Percentiles rank a stretch among this genome's conserved stretches.
Evolutionary conservation across 306 rosid species (phyloP).

Genomic region (Adenanthera pavonina): DNA sequence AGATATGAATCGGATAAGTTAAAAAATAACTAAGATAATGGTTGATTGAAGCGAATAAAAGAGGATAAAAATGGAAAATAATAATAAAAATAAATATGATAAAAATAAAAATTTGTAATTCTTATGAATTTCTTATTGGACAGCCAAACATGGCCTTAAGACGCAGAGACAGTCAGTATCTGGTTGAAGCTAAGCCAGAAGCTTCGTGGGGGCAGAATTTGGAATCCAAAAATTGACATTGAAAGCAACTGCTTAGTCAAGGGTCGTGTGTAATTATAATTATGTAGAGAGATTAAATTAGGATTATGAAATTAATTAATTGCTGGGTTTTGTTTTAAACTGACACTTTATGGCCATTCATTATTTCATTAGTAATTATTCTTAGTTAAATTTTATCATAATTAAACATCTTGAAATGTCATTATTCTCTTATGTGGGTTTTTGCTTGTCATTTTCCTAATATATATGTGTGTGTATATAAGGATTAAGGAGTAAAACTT

Average conservation of each 20-base stretch:
- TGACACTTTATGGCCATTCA: too few species aligned
- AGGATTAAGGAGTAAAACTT: too few species aligned
- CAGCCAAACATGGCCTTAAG: background rate
- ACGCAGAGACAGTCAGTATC: background rate
- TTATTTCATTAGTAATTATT: too few species aligned
- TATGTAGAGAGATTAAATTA: too few species aligned
- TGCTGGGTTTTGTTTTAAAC: too few species aligned
- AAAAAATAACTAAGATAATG: background rate
- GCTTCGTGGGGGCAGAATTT: constrained; percentile 21
- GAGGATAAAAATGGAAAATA: background rate
- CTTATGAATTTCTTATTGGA: background rate
- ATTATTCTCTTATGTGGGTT: too few species aligned
- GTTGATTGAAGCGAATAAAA: too few species aligned
- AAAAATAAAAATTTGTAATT: background rate
- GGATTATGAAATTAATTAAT: too few species aligned
- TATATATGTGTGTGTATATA: too few species aligned
- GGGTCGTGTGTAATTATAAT: background rate
- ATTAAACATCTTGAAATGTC: too few species aligned
- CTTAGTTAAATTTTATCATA: too few species aligned
- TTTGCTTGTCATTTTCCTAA: too few species aligned
- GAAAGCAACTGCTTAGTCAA: constrained; percentile 1
- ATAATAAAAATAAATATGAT: background rate
- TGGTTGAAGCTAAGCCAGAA: background rate
- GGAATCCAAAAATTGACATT: constrained; percentile 22
- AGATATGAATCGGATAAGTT: background rate